These are phyloP conservation scores for Lagenidium giganteum DNA, from an alignment of 352 stramenopile genomes.

Conservation along the genomic window DNA sequence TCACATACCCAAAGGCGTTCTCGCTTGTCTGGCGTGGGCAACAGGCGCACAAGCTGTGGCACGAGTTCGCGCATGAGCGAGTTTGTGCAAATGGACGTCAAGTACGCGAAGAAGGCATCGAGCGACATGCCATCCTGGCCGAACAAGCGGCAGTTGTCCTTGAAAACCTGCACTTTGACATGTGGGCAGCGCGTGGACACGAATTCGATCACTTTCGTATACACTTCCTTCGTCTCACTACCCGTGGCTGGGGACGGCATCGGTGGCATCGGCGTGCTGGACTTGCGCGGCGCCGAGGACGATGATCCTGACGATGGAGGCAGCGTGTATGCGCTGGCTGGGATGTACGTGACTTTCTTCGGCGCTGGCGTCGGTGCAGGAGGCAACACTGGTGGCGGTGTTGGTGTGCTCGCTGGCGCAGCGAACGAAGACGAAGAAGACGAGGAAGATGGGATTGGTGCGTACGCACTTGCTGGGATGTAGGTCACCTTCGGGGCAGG, in stretches of 20 bases:
- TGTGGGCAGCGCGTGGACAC: conserved; percentile 59
- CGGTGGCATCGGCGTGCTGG: conserved; percentile 24
- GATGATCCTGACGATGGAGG: conserved; percentile 20
- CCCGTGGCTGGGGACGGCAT: conserved; percentile 38
- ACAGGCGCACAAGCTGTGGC: conserved; percentile 56
- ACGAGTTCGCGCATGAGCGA: conserved; percentile 57
- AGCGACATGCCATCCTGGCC: conserved; percentile 68
- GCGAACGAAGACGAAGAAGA: not conserved
- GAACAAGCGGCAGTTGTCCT: conserved; percentile 78
- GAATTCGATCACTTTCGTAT: conserved; percentile 64
- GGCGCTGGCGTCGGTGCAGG: no score
- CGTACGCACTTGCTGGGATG: not conserved
- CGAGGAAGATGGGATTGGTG: conserved; percentile 1
- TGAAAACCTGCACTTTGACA: conserved; percentile 65
- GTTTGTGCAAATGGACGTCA: conserved; percentile 62
- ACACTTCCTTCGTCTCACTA: conserved; percentile 66
- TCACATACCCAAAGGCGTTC: conserved; percentile 65
- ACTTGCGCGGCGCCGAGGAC: no score
- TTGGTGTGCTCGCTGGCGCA: conserved; percentile 1
- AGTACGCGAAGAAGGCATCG: conserved; percentile 63
- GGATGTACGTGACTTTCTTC: no score
- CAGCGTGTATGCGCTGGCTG: no score
- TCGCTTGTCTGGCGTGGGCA: conserved; percentile 70
- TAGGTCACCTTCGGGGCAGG: no score
- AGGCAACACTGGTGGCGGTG: conserved; percentile 14